Evolutionary conservation across 2,329 filamentous ascomycete species (phyloP).

Genomic region (Epicoccum sorghinum): DNA sequence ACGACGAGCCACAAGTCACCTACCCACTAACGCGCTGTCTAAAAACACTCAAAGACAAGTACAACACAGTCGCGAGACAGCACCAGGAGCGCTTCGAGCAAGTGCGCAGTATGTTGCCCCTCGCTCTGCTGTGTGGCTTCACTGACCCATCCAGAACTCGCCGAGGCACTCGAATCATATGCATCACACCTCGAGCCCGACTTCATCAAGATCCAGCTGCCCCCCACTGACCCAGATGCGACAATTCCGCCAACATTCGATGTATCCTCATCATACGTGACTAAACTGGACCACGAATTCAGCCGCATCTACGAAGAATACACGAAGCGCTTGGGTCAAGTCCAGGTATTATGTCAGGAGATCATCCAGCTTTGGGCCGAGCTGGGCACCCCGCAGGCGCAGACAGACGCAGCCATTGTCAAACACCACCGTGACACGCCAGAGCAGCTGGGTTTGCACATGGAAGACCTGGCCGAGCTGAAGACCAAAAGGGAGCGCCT

Average conservation of each 20-base stretch:
- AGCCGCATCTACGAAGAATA: conserved; percentile 97
- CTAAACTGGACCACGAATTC: conserved; percentile 87
- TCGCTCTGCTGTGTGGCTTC: neutral
- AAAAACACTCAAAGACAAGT: conserved; percentile 82
- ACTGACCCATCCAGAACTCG: conserved; percentile 70
- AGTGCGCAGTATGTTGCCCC: conserved; percentile 75
- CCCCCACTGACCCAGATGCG: conserved; percentile 78
- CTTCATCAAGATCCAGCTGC: conserved; percentile 84
- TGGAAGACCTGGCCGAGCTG: conserved; percentile 79
- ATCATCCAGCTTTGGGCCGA: conserved; percentile 97
- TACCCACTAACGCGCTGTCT: conserved; percentile 84
- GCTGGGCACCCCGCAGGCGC: conserved; percentile 89
- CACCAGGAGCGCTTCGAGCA: conserved; percentile 94
- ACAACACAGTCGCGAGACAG: conserved; percentile 76
- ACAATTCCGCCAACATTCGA: conserved; percentile 84
- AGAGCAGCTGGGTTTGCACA: conserved; percentile 90
- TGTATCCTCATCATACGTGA: conserved; percentile 87
- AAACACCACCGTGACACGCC: conserved; percentile 89
- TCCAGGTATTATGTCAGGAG: conserved; percentile 77
- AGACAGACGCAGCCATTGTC: conserved; percentile 86
- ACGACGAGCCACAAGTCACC: conserved; percentile 76
- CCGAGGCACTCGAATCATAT: conserved; percentile 91
- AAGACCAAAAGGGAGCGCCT: conserved; percentile 79
- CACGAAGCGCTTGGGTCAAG: conserved; percentile 76
- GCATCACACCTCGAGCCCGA: conserved; percentile 91